These are phyloP conservation scores for Monosporozyma servazzii DNA, from an alignment of 805 yeast genomes.

Conservation along the genomic window DNA sequence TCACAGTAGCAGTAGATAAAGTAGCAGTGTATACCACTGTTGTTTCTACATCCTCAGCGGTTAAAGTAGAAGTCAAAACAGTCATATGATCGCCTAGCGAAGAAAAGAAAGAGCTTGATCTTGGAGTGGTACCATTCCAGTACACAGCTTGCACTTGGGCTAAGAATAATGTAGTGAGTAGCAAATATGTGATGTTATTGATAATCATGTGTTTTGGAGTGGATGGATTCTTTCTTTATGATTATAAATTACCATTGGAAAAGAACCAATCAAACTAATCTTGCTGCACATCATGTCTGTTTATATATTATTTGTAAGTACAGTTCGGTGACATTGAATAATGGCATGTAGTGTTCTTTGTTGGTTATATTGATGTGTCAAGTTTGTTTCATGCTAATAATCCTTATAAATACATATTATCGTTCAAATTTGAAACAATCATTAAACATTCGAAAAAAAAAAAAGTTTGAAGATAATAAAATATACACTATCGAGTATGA, in stretches of 20 bases:
- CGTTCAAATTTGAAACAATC: background rate
- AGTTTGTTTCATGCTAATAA: background rate
- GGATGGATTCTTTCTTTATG: background rate
- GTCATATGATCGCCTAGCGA: background rate
- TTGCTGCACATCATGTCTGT: too few species aligned
- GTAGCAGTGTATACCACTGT: conserved; percentile 3
- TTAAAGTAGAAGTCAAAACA: conserved; percentile 3
- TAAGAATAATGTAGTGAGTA: background rate
- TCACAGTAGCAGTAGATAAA: conserved; percentile 14
- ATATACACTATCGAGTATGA: background rate
- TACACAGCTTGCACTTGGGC: background rate
- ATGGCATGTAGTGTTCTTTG: too few species aligned
- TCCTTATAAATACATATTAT: too few species aligned
- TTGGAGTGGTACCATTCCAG: conserved; percentile 1
- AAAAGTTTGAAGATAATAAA: background rate
- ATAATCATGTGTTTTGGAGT: background rate
- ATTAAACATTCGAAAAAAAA: background rate
- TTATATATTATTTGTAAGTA: background rate
- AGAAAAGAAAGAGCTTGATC: background rate
- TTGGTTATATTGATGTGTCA: background rate
- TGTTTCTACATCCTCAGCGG: background rate
- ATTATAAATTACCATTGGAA: too few species aligned
- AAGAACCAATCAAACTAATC: too few species aligned
- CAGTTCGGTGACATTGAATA: background rate
- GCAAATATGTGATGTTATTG: background rate